These are phyloP conservation scores for Apiotrichum akiyoshidainum DNA, from an alignment of 1,284 basidiomycete genomes.

Conservation along the genomic window DNA sequence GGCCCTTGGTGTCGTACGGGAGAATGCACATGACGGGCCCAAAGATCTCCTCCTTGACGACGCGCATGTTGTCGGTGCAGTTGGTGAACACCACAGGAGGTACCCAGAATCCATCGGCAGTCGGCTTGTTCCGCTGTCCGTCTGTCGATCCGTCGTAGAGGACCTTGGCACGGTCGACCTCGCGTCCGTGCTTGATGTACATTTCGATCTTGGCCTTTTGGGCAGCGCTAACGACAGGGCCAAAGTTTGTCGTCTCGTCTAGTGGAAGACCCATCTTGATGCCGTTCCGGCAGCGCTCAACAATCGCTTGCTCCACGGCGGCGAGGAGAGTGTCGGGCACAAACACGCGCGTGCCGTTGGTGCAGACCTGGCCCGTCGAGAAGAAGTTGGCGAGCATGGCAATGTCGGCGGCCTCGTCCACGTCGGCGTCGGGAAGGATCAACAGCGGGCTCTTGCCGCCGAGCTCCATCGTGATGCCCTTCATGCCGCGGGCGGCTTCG, in stretches of 20 bases:
- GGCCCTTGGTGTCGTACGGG: slow-evolving; percentile 45
- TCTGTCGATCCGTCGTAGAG: slow-evolving; percentile 16
- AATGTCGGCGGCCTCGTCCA: slow-evolving; percentile 19
- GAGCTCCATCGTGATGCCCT: slow-evolving; percentile 23
- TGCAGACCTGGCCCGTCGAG: slow-evolving; percentile 21
- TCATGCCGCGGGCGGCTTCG: slow-evolving; percentile 16
- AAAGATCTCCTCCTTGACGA: slow-evolving; percentile 52
- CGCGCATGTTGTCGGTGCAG: slow-evolving; percentile 38
- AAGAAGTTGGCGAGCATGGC: slow-evolving; percentile 25
- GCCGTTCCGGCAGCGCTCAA: slow-evolving; percentile 14
- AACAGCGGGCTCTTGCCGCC: slow-evolving; percentile 22
- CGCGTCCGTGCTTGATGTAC: slow-evolving; percentile 18
- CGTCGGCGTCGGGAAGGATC: slow-evolving; percentile 19
- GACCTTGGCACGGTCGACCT: slow-evolving; percentile 18
- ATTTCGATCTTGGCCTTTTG: slow-evolving; percentile 16
- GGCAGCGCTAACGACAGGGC: slow-evolving; percentile 17
- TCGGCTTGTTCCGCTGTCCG: slow-evolving; percentile 8
- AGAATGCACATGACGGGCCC: slow-evolving; percentile 53
- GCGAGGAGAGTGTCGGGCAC: slow-evolving; percentile 13
- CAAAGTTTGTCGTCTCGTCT: slow-evolving; percentile 19
- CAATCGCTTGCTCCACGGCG: slow-evolving; percentile 12
- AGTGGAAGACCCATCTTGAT: slow-evolving; percentile 19
- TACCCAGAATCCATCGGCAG: slow-evolving; percentile 29
- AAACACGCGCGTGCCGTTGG: slow-evolving; percentile 23
- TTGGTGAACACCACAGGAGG: slow-evolving; percentile 46